Base-by-base conservation (phyloP, 495 filamentous ascomycete species). In the Podospora anserina region DNA sequence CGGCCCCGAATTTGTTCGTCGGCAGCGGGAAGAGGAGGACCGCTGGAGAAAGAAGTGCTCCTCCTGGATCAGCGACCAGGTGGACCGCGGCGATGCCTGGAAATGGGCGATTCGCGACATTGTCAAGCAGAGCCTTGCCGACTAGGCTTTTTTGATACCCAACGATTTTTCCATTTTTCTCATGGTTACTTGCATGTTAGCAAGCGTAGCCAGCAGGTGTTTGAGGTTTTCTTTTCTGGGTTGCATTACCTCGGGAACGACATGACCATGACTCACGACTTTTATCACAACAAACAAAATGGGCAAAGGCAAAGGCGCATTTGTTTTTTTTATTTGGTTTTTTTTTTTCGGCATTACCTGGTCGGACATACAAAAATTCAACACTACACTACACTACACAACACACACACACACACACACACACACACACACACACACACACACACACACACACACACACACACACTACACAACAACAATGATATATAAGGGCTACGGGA, bases 11-110 rank as follows among this genome's bases (percentile, higher is more conserved):
- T 99, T 97, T 75, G 89, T 98, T 61, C 86, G 88, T 70, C 85
- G 92, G 54, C 94, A 97, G 77, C 80, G 91, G 65, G 93, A 93
- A 68, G 95, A 98, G 78, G 95, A 99, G 79, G 90, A 91, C 63
- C 85, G 91, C 71, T 99, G 95, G 96, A 85, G 89, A 70, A 86
- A 88, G 76, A 92, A 92, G 77, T 91, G 92, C 59, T 88, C 89
- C 68, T 88, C 85, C 61, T 99, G 96, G 95, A 80, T 89, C 49
- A 80, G 74, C 61, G 71, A 72, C 32, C 78, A 68, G 39, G 64
- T 55, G 18, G 76, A 78, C 44, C 65, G 82, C 80, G 75, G 77
- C 71, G 77, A 82, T 65, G 64, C 80, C 70, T 80, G 82, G 76
- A 81, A 83, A 69, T 84, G 82, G 82, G 78, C 81, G 11, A 80